phyloP scores from a whole-genome alignment of 495 filamentous ascomycete species.

The Daldinia caldariorum region DNA sequence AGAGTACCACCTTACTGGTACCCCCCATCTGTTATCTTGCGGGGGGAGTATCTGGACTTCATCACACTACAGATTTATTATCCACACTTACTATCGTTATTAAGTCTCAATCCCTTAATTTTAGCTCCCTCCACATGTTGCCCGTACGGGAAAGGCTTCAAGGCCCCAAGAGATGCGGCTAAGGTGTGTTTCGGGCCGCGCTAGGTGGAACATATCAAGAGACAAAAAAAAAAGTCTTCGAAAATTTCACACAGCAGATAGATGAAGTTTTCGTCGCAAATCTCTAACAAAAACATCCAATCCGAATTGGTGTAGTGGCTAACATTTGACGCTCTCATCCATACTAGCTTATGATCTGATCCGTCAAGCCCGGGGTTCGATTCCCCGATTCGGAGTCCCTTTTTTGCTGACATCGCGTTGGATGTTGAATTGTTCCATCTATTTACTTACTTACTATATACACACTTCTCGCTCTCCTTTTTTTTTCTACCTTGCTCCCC shows the following conservation, averaged over 20 bases:
- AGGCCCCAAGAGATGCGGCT: not conserved
- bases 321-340: slow-evolving; percentile 49
- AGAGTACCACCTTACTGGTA: too few species aligned
- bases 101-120: not conserved
- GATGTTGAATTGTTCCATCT: not conserved
- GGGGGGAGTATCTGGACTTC: not conserved
- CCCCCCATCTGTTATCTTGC: too few species aligned
- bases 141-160: not conserved
- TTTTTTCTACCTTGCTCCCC: too few species aligned
- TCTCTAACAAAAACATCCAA: not conserved
- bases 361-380: slow-evolving; percentile 50
- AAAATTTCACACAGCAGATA: slow-evolving; percentile 6
- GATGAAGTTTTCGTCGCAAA: not conserved
- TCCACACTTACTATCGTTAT: not conserved
- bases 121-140: slow-evolving; percentile 5
- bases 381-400: slow-evolving; percentile 49
- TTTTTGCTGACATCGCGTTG: not conserved
- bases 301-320: slow-evolving; percentile 51
- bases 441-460: too few species aligned
- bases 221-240: not conserved
- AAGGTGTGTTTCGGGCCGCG: not conserved
- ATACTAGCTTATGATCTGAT: slow-evolving; percentile 8
- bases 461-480: too few species aligned
- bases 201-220: slow-evolving; percentile 1
- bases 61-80: not conserved